Evolutionary conservation across 371 early-diverging fungal species (phyloP).

Genomic region (Apophysomyces variabilis): DNA sequence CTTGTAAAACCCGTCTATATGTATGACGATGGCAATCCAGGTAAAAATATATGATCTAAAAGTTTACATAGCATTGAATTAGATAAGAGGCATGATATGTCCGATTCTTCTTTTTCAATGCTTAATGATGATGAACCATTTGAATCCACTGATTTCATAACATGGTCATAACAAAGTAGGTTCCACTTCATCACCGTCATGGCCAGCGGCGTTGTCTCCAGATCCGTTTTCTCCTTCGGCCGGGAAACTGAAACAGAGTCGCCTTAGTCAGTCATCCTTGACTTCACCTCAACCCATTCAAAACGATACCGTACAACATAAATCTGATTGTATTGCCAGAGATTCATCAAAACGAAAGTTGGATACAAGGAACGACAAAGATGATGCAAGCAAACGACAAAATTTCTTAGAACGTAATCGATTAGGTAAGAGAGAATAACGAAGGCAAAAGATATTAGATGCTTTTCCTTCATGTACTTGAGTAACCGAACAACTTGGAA

Average conservation of each 20-base stretch:
- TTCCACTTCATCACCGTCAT: too few species aligned
- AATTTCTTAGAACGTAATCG: conserved; percentile 88
- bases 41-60: neutral
- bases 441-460: too few species aligned
- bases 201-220: neutral
- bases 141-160: too few species aligned
- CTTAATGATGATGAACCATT: too few species aligned
- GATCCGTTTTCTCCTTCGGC: neutral
- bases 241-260: neutral
- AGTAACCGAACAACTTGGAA: too few species aligned
- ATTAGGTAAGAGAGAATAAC: conserved; percentile 55
- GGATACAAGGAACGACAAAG: conserved; percentile 25
- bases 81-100: neutral
- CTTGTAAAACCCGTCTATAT: conserved; percentile 69
- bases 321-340: neutral
- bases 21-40: conserved; percentile 17
- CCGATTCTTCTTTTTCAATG: too few species aligned
- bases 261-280: neutral
- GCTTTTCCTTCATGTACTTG: too few species aligned
- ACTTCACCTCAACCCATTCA: neutral
- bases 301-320: neutral
- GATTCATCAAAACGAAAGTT: conserved; percentile 20
- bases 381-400: conserved; percentile 70
- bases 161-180: too few species aligned
- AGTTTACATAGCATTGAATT: neutral